Conservation (phyloP, 2,329 filamentous ascomycete genomes). For the Pseudogymnoascus sp. region DNA sequence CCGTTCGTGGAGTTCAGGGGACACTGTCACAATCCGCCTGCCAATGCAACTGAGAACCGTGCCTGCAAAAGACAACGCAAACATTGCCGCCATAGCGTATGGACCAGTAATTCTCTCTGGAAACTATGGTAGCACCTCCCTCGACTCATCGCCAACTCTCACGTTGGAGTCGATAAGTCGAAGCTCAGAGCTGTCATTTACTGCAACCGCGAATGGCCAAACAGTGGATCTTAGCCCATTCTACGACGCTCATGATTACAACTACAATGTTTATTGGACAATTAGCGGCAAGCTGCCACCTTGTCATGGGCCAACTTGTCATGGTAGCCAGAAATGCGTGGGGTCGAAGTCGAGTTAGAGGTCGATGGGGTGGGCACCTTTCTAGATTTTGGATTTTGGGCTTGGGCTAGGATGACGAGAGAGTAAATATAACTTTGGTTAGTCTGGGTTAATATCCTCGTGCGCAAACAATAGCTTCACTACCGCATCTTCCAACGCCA, state of each 20-base stretch:
- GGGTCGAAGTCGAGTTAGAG: background rate
- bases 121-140: conserved; percentile 30
- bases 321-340: background rate
- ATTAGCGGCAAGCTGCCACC: background rate
- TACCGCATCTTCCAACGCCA: too few relatives aligned
- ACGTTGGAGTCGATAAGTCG: background rate
- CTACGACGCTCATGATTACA: background rate
- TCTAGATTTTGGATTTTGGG: background rate
- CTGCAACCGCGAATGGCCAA: background rate
- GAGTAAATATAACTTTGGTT: background rate
- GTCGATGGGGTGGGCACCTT: background rate
- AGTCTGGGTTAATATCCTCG: too few relatives aligned
- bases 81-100: conserved; percentile 39
- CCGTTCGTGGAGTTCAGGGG: conserved; percentile 37
- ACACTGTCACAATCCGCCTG: conserved; percentile 37
- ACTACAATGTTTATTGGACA: background rate
- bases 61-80: conserved; percentile 40
- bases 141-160: background rate
- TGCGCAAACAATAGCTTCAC: too few relatives aligned
- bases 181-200: background rate
- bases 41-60: conserved; percentile 39
- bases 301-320: background rate
- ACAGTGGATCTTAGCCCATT: background rate
- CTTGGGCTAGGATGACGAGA: background rate
- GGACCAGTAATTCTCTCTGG: conserved; percentile 40